Evolutionary conservation across 1,139 yeast genomes (phyloP).

Genomic region (Geotrichum klebahnii): DNA sequence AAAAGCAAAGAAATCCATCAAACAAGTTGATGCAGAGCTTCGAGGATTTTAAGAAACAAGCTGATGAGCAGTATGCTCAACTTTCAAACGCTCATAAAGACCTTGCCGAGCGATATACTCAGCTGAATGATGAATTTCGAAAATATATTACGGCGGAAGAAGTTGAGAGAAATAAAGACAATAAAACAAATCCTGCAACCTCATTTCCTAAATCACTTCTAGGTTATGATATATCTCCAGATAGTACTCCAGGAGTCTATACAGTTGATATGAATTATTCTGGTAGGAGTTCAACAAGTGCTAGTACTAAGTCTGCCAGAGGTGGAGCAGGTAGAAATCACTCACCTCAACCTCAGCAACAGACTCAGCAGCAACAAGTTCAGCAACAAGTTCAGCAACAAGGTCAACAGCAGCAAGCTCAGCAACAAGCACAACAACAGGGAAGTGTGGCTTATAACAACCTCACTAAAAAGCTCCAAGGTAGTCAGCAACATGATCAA

Average conservation of each 20-base stretch:
- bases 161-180: neutral
- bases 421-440: no score
- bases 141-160: conserved; percentile 1
- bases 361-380: neutral
- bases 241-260: no score
- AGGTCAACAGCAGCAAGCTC: neutral
- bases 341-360: neutral
- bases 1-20: conserved; percentile 20
- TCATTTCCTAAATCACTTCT: conserved; percentile 2
- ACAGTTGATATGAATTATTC: no score
- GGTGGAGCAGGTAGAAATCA: neutral
- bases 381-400: neutral
- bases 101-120: conserved; percentile 25
- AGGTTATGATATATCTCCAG: conserved; percentile 5
- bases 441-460: no score
- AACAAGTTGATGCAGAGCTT: conserved; percentile 24
- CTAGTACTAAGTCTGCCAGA: no score
- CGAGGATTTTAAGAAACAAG: conserved; percentile 24
- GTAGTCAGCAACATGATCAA: neutral
- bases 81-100: conserved; percentile 30
- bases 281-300: no score
- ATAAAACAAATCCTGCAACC: neutral
- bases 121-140: conserved; percentile 25
- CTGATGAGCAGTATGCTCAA: conserved; percentile 28
- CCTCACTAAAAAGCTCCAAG: neutral